Base-by-base conservation (phyloP, 192 early-diverging fungal species). In the Glomus cerebriforme region DNA sequence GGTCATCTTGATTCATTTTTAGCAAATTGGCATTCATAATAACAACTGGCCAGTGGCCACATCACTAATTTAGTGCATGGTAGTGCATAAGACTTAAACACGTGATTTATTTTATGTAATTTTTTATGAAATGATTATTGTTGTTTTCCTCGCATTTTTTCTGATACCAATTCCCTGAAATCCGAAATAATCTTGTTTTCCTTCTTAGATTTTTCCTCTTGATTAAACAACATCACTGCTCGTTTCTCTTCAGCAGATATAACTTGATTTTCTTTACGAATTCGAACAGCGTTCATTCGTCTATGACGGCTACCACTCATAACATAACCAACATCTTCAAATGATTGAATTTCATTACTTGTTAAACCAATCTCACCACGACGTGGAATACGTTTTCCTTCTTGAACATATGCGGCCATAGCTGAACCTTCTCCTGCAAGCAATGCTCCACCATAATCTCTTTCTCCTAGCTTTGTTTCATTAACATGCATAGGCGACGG, bases 231-330 rank as follows among this genome's bases (percentile, higher is more conserved):
- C 39, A 98, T 83, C 65, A 99, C 80, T 37, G 92, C 90, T 7
- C 95, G 86, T 84, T 96, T 96, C 74, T 99, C 98, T 77, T 99
- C 98, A 7, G 97, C 96, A 65, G 90, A 94, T 73, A 98, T 96
- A 76, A 96, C 95, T 85, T 99, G 98, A 78, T 97, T 96, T 81
- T 98, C 98, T 83, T 97, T 98, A 77, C 95, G 90, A 67, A 97
- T 89, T 77, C 96, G 96, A 8, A 97, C 97, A 58, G 96, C 96
- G 81, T 97, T 97, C 95, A 96, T 96, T 59, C 95, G 90, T 65
- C 91, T 89, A 83, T 98, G 96, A 47, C 97, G 87, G 81, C 91
- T 96, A 29, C 98, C 98, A 67, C 92, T 94, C 98, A 99, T 99
- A 13, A 99, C 98, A 82, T 92, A 99, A 32, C 98, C 98, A 3